Evolutionary conservation across 2,329 filamentous ascomycete species (phyloP).

Genomic region (Penicillium griseofulvum): DNA sequence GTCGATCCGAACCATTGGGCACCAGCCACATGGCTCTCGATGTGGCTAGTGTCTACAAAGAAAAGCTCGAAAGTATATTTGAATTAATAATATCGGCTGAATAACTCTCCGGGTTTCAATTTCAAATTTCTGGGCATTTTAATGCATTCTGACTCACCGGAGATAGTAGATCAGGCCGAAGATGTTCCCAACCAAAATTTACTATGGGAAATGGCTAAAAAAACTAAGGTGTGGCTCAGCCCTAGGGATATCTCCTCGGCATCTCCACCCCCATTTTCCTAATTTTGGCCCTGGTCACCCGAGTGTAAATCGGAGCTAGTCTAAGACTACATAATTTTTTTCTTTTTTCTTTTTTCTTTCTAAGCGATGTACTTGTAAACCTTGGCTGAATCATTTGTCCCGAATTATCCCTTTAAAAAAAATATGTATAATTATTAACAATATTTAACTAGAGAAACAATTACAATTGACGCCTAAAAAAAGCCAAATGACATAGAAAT

Average conservation of each 20-base stretch:
- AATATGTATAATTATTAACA: background rate
- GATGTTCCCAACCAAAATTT: background rate
- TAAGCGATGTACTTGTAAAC: background rate
- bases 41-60: slow-evolving; percentile 4
- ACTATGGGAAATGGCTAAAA: background rate
- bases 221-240: slow-evolving; percentile 24
- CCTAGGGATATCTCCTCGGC: slow-evolving; percentile 13
- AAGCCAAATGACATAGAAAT: slow-evolving; percentile 9
- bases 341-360: background rate
- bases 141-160: slow-evolving; percentile 3
- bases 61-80: background rate
- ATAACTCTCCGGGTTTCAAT: background rate
- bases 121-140: background rate
- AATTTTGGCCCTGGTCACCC: slow-evolving; percentile 14
- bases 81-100: background rate
- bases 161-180: slow-evolving; percentile 6
- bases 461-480: background rate
- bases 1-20: background rate
- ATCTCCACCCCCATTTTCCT: slow-evolving; percentile 12
- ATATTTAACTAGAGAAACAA: background rate
- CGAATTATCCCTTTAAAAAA: background rate
- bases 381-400: slow-evolving; percentile 1
- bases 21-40: slow-evolving; percentile 8
- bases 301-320: slow-evolving; percentile 11
- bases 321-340: background rate